Conservation (phyloP, 768 basidiomycete genomes). For the Xerocomus potaroensis region DNA sequence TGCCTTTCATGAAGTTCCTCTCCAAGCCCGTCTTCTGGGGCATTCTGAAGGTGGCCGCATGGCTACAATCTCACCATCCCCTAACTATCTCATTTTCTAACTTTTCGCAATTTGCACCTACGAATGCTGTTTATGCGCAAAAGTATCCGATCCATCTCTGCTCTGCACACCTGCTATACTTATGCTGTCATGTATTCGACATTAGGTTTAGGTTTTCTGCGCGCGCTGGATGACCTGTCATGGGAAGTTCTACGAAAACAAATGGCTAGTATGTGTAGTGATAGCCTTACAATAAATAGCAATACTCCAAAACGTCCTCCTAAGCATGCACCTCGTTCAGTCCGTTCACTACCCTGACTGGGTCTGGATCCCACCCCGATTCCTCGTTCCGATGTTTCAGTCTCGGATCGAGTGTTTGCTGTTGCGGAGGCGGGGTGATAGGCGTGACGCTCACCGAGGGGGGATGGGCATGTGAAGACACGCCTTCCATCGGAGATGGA, state of each 20-base stretch:
- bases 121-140: too few relatives aligned
- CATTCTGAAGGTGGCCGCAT: too few relatives aligned
- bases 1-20: constrained; percentile 46
- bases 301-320: neutral
- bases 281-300: constrained; percentile 21
- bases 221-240: too few relatives aligned
- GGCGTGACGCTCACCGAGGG: constrained; percentile 30
- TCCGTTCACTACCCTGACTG: constrained; percentile 12
- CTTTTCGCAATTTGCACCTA: too few relatives aligned
- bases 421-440: constrained; percentile 26
- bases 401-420: constrained; percentile 24
- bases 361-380: constrained; percentile 25
- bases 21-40: too few relatives aligned
- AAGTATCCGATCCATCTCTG: too few relatives aligned
- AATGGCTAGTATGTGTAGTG: constrained; percentile 1
- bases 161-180: too few relatives aligned
- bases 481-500: constrained; percentile 33
- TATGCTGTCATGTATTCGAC: too few relatives aligned
- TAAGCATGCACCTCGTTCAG: constrained; percentile 18
- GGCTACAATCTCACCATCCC: too few relatives aligned
- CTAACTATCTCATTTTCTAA: too few relatives aligned
- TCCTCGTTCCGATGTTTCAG: constrained; percentile 31
- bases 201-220: too few relatives aligned
- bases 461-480: constrained; percentile 24
- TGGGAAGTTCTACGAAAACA: neutral